Percentiles rank a stretch among this genome's conserved stretches.
Evolutionary conservation across 116 monocot genomes (phyloP).

Genomic region (Iris pallida): DNA sequence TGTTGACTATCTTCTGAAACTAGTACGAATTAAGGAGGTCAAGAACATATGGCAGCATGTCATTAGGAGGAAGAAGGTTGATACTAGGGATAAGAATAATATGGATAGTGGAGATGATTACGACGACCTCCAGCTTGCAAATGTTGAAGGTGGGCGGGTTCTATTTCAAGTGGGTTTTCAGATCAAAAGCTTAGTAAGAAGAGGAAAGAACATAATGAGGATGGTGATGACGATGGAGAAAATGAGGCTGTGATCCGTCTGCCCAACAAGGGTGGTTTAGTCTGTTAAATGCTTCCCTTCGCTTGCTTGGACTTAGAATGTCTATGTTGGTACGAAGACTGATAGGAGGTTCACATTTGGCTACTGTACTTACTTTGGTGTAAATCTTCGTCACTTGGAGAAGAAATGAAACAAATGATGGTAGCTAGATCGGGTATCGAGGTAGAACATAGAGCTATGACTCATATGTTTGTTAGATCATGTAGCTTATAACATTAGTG

Average conservation of each 20-base stretch:
- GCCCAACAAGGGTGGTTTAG: conserved; percentile 89
- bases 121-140: conserved; percentile 26
- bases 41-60: conserved; percentile 98
- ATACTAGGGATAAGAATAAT: conserved; percentile 22
- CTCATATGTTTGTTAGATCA: no score
- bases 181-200: conserved; percentile 53
- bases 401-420: no score
- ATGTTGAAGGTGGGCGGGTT: conserved; percentile 26
- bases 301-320: no score
- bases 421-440: no score
- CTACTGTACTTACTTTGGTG: no score
- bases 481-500: no score
- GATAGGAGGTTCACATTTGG: no score
- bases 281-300: no score
- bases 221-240: conserved; percentile 43
- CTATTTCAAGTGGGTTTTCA: conserved; percentile 17
- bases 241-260: conserved; percentile 52
- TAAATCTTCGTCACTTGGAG: no score
- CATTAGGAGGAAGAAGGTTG: conserved; percentile 63
- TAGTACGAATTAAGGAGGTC: conserved; percentile 88
- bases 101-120: conserved; percentile 27
- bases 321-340: no score
- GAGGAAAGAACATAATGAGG: conserved; percentile 81
- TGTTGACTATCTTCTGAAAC: conserved; percentile 87
- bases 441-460: no score